Evolutionary conservation across 805 yeast genomes (phyloP).

Genomic region (Pichia deserticola): DNA sequence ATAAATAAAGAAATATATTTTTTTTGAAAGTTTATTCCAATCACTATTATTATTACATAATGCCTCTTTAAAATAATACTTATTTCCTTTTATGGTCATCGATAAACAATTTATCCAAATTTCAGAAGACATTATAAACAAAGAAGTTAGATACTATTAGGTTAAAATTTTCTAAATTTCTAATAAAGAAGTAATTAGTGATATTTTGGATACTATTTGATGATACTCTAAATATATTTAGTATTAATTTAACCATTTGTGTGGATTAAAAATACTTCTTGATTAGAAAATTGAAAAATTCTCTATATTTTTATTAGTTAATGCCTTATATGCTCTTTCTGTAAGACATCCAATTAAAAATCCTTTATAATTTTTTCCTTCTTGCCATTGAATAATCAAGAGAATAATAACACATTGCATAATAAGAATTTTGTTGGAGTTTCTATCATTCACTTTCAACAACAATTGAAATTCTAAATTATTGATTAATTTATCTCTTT

Average conservation of each 20-base stretch:
- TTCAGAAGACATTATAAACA: not conserved
- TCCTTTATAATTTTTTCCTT: constrained; percentile 1
- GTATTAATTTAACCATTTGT: not conserved
- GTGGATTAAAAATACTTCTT: not conserved
- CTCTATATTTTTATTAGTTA: not conserved
- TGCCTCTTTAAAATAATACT: not conserved
- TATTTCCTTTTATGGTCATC: not conserved
- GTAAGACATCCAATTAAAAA: not conserved
- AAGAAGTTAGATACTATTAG: not conserved
- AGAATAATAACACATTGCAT: not conserved
- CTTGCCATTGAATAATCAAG: not conserved
- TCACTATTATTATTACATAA: not conserved
- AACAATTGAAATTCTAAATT: not conserved
- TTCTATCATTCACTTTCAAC: not conserved
- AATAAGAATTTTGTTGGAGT: not conserved
- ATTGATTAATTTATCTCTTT: not conserved
- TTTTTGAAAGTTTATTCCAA: not conserved
- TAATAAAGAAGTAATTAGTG: no score
- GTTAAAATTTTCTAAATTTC: not conserved
- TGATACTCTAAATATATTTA: not conserved
- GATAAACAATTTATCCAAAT: constrained; percentile 1
- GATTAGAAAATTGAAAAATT: not conserved
- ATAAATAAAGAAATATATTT: not conserved
- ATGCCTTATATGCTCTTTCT: constrained; percentile 1
- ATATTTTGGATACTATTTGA: not conserved